Percentiles rank a stretch among this genome's conserved stretches.
Conservation (phyloP, 495 filamentous ascomycete species). For the Aspergillus heteromorphus region DNA sequence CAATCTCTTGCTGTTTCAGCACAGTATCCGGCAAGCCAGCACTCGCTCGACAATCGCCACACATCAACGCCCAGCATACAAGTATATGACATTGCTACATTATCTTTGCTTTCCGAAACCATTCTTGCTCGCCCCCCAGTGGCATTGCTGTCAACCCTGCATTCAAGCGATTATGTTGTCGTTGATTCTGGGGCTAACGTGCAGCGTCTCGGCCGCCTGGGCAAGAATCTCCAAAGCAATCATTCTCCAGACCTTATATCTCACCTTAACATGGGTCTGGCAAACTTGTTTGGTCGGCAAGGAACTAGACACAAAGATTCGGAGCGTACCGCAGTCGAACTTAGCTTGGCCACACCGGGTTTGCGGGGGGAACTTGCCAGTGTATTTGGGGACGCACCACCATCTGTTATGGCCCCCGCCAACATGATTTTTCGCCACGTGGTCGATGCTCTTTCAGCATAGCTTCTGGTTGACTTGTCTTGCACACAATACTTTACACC, state of each 20-base stretch:
- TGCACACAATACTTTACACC: too few species aligned
- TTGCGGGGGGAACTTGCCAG: conserved; percentile 61
- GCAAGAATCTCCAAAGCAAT: conserved; percentile 48
- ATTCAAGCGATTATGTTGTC: conserved; percentile 55
- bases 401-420: conserved; percentile 72
- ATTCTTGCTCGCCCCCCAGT: conserved; percentile 23
- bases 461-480: too few species aligned
- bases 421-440: conserved; percentile 74
- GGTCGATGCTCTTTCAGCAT: conserved; percentile 31
- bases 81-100: conserved; percentile 35
- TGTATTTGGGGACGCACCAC: conserved; percentile 68
- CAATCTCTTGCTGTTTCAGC: conserved; percentile 32
- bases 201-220: conserved; percentile 50
- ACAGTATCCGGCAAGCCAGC: conserved; percentile 1
- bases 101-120: conserved; percentile 25
- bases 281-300: conserved; percentile 44
- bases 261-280: conserved; percentile 43
- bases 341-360: conserved; percentile 43
- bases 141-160: conserved; percentile 31
- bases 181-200: conserved; percentile 37
- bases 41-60: conserved; percentile 20
- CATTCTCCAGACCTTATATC: conserved; percentile 36
- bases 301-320: conserved; percentile 13
- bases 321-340: conserved; percentile 22
- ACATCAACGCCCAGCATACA: conserved; percentile 21